phyloP scores from a whole-genome alignment of 2,329 filamentous ascomycete genomes.

The Arthrobotrys sphaeroides region DNA sequence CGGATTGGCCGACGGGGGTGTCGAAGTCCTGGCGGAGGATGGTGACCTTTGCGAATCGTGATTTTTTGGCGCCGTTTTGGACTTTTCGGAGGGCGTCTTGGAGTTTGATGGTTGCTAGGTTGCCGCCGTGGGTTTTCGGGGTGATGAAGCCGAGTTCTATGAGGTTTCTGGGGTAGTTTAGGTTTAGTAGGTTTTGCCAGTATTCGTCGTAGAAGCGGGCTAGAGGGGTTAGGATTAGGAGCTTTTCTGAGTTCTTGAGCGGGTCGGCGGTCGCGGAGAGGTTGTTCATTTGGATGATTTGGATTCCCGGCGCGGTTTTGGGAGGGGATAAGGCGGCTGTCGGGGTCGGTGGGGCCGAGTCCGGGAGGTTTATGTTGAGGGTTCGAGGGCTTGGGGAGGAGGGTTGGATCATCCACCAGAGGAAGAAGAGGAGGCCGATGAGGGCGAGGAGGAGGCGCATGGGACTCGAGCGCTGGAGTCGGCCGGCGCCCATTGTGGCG shows the following conservation, averaged over 20 bases:
- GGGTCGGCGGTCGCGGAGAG: constrained; percentile 83
- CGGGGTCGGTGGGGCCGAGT: constrained; percentile 73
- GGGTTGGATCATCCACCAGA: constrained; percentile 71
- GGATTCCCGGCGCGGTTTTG: constrained; percentile 83
- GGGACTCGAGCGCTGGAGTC: constrained; percentile 82
- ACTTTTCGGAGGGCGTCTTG: constrained; percentile 87
- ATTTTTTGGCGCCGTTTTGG: constrained; percentile 80
- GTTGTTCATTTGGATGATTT: constrained; percentile 94
- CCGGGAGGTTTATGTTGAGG: constrained; percentile 66
- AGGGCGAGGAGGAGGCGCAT: constrained; percentile 77
- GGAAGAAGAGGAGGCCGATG: constrained; percentile 76
- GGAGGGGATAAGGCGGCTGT: constrained; percentile 77
- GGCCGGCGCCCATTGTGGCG: constrained; percentile 69
- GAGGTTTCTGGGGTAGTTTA: constrained; percentile 90
- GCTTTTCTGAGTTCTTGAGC: constrained; percentile 79
- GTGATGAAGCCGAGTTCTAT: constrained; percentile 96
- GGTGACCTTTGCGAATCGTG: constrained; percentile 89
- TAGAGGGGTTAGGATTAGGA: constrained; percentile 92
- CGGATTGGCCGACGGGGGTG: constrained; percentile 78
- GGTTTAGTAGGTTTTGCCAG: constrained; percentile 88
- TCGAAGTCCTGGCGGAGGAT: constrained; percentile 97
- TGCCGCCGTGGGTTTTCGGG: constrained; percentile 91
- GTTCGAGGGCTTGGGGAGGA: constrained; percentile 65
- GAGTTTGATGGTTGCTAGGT: constrained; percentile 81
- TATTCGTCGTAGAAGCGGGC: constrained; percentile 92